phyloP scores from a whole-genome alignment of 1,284 basidiomycete species.

The Rhodotorula sp. region DNA sequence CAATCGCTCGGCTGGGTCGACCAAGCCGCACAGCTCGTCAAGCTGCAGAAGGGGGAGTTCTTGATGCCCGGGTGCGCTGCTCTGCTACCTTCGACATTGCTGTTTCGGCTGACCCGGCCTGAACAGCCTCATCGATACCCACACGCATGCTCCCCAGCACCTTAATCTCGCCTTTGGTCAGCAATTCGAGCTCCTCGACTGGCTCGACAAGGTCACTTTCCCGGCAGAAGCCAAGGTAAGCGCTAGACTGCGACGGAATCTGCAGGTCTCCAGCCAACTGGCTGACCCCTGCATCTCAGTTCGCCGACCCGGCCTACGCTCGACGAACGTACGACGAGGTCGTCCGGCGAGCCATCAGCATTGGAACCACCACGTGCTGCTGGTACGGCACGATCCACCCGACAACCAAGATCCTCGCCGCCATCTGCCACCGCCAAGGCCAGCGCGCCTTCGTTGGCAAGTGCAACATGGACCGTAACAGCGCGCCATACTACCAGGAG shows the following conservation, averaged over 20 bases:
- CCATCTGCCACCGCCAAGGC: conserved; percentile 68
- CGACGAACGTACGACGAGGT: conserved; percentile 68
- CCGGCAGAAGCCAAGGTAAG: conserved; percentile 70
- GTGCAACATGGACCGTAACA: conserved; percentile 90
- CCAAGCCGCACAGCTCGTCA: conserved; percentile 53
- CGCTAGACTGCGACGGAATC: too few relatives aligned
- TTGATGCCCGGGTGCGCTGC: conserved; percentile 70
- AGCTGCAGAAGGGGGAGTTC: conserved; percentile 69
- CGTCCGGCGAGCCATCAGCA: conserved; percentile 71
- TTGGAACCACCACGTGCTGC: conserved; percentile 75
- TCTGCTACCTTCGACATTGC: neutral
- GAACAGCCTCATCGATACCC: conserved; percentile 59
- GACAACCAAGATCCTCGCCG: conserved; percentile 76
- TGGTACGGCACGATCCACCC: conserved; percentile 86
- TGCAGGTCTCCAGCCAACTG: neutral
- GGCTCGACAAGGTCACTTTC: conserved; percentile 83
- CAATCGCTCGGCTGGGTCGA: conserved; percentile 44
- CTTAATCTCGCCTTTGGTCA: conserved; percentile 47
- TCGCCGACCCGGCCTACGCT: conserved; percentile 72
- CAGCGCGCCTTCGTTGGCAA: conserved; percentile 86
- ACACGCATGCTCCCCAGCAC: conserved; percentile 41
- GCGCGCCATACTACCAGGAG: conserved; percentile 72
- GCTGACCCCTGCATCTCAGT: conserved; percentile 48
- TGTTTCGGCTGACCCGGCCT: neutral
- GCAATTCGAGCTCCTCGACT: conserved; percentile 75